Conservation (phyloP, 805 yeast genomes). For the Cephaloascus fragrans region DNA sequence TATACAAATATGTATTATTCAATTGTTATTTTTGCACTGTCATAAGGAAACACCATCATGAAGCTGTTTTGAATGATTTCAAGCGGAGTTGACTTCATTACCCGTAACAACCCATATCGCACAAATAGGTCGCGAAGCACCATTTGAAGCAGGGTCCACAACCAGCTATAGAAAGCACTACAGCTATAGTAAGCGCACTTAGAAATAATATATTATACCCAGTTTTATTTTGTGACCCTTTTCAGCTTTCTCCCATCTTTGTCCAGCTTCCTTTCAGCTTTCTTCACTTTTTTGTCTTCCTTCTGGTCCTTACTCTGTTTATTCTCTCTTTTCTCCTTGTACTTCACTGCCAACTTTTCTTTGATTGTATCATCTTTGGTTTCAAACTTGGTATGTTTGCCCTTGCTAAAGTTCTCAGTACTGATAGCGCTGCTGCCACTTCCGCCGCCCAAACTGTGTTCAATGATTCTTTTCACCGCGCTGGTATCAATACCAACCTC, state of each 20-base stretch:
- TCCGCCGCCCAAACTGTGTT: constrained; percentile 29
- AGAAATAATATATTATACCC: too few species aligned
- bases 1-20: too few species aligned
- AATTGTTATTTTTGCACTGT: too few species aligned
- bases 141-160: too few species aligned
- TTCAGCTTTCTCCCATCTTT: constrained; percentile 4
- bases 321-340: not conserved
- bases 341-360: not conserved
- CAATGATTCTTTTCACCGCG: constrained; percentile 37
- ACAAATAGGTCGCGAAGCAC: too few species aligned
- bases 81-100: too few species aligned
- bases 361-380: constrained; percentile 10
- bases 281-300: constrained; percentile 4
- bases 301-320: not conserved
- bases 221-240: constrained; percentile 1
- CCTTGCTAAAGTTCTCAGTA: constrained; percentile 35
- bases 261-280: constrained; percentile 3
- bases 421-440: constrained; percentile 40
- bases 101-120: too few species aligned
- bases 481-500: constrained; percentile 19
- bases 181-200: too few species aligned
- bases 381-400: constrained; percentile 42
- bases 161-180: too few species aligned
- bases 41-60: too few species aligned
- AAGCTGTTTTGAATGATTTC: too few species aligned